Evolutionary conservation across 2,329 filamentous ascomycete genomes (phyloP), one percentile per base, ranked within the genome.

Genomic region (Atkinsonella texensis): DNA sequence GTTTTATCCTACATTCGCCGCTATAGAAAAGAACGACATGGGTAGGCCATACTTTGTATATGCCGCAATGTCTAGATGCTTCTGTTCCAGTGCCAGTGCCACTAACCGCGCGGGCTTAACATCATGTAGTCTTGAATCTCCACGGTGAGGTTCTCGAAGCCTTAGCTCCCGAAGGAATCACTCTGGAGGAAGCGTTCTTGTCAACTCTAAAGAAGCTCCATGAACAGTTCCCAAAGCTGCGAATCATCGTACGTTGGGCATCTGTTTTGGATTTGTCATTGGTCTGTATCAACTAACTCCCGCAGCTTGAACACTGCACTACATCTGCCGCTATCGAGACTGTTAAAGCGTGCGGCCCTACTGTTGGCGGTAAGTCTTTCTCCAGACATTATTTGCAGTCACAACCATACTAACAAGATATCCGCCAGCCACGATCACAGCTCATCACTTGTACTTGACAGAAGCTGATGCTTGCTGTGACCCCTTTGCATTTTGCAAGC

Each of bases 1-100:
- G 33, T 91, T 88, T 69, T 85, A 86, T 63, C 79, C 81, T 7
- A 86, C 91, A 13, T 95, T 97, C 63, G 79, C 76, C n/a, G 86
- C 87, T 57, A 96, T 97, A 90, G 85, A 95, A 64, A 72, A 83
- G 54, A 80, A 89, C 58, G 82, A 84, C 58, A 74, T 95, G 64
- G 52, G 52, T 62, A 50, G 45, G 18, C 23, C 3, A 9, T 17
- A 8, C 4, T 40, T 28, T 8, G 28, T 28, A 28, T 8, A 28
- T 28, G 28, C 28, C 28, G 7, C 28, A 38, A 32, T 49, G 4
- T 31, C 5, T n/a, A 9, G 6, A 23, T 49, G 10, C 8, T 33
- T 3, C 32, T 28, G 28, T 28, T 8, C n/a, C n/a, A n/a, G n/a
- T n/a, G n/a, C n/a, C 28, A 28, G 28, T 28, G 28, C 7, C 28